Evolutionary conservation across 176 grass and related monocot genomes (phyloP).

Genomic region (Phoenix dactylifera): DNA sequence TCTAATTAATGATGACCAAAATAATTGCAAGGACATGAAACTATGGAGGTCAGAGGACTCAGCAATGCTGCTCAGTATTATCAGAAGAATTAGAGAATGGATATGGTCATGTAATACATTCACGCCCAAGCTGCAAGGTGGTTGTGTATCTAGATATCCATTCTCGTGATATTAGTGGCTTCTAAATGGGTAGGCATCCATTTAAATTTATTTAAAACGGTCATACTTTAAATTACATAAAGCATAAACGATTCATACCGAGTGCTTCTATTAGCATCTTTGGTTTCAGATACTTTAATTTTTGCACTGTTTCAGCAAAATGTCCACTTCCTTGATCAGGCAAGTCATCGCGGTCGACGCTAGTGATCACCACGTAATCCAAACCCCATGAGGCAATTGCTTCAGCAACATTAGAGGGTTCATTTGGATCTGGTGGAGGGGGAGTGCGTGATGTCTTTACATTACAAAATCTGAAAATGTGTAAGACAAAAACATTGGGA

Average conservation of each 20-base stretch:
- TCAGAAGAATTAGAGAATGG: too few relatives aligned
- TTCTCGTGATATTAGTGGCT: too few relatives aligned
- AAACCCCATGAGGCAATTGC: conserved; percentile 96
- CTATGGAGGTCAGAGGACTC: too few relatives aligned
- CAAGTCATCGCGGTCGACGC: conserved; percentile 89
- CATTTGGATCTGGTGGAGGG: conserved; percentile 77
- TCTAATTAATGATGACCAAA: too few relatives aligned
- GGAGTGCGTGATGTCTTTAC: conserved; percentile 92
- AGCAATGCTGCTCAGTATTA: too few relatives aligned
- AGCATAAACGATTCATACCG: conserved; percentile 28
- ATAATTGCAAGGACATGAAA: too few relatives aligned
- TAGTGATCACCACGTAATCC: conserved; percentile 92
- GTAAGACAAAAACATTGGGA: neutral
- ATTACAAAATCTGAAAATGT: conserved; percentile 76
- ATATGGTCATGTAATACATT: too few relatives aligned
- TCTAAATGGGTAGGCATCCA: too few relatives aligned
- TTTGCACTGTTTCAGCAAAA: conserved; percentile 87
- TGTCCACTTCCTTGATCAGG: conserved; percentile 88
- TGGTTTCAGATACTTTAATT: conserved; percentile 64
- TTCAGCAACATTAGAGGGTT: conserved; percentile 89
- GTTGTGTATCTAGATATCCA: too few relatives aligned
- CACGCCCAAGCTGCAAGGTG: too few relatives aligned
- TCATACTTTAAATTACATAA: neutral
- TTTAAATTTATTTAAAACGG: too few relatives aligned
- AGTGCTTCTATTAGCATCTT: conserved; percentile 90